Base-by-base conservation (phyloP, 2,329 filamentous ascomycete genomes). In the Pestalotiopsis sp. region DNA sequence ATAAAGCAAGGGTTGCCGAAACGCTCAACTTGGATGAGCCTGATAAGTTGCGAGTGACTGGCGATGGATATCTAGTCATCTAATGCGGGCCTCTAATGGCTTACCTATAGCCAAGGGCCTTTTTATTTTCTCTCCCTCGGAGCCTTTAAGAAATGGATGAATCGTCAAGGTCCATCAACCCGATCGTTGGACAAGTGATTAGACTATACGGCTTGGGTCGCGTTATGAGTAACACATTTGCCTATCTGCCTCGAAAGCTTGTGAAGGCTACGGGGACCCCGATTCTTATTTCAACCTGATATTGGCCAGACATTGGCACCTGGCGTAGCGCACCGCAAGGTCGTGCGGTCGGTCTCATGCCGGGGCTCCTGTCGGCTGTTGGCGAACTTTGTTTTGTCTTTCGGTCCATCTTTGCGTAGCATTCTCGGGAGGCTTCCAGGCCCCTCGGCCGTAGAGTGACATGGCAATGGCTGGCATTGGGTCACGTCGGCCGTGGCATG, bases 191-290 rank as follows among this genome's bases (percentile, higher is more conserved):
- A 52, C n/a, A 52, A n/a, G 7, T 36, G 31, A n/a, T 52, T 52
- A 52, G 45, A 52, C n/a, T 52, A 52, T 52, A 20, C 45, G 45
- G 45, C 45, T 52, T 23, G 45, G 45, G 45, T 52, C 45, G 20
- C 45, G 45, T 52, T 20, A 52, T 52, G 45, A 52, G 45, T 52
- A 52, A 52, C n/a, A 52, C n/a, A 52, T n/a, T 52, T n/a, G 14
- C 45, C 45, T 52, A 52, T 52, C 45, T 52, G 45, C 45, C 20
- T 9, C 6, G 45, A n/a, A 52, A 52, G 45, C 45, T 52, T n/a
- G 45, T 52, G 45, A 52, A 39, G 59, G 36, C 59, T 36, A 62
- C 59, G 59, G 59, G 25, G 59, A 62, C 59, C 31, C 59, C 59
- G 59, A 62, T 62, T 36, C 31, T 39, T 36, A 39, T 20, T 62